These are phyloP conservation scores for Barnettozyma populi DNA, from an alignment of 805 yeast species.

Conservation along the genomic window DNA sequence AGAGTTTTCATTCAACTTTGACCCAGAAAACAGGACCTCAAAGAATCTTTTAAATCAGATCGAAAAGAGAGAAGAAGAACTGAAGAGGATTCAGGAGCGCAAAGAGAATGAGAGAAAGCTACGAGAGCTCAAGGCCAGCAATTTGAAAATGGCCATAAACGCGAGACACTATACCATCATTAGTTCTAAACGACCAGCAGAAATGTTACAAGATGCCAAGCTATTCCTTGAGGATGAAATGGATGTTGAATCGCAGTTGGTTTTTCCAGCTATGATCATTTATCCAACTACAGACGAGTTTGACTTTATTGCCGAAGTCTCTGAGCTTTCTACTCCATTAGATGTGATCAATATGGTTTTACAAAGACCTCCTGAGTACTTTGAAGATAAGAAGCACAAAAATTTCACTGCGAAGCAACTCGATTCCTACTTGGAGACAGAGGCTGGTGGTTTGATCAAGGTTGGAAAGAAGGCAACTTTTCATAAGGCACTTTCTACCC, in stretches of 20 bases:
- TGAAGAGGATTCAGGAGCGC: constrained; percentile 27
- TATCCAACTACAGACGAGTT: constrained; percentile 84
- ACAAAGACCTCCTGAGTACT: constrained; percentile 67
- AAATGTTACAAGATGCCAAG: constrained; percentile 46
- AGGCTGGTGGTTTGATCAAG: constrained; percentile 77
- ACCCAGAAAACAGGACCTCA: constrained; percentile 54
- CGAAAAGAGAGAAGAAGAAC: constrained; percentile 30
- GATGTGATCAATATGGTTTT: constrained; percentile 58
- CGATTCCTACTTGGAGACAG: constrained; percentile 78
- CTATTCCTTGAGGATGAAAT: constrained; percentile 55
- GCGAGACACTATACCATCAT: constrained; percentile 52
- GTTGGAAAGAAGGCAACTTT: constrained; percentile 73
- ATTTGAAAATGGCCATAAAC: constrained; percentile 53
- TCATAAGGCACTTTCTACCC: constrained; percentile 56
- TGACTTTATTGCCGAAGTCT: constrained; percentile 70
- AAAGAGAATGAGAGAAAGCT: constrained; percentile 31
- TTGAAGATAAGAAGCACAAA: constrained; percentile 49
- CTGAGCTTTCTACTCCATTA: constrained; percentile 63
- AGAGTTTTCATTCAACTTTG: constrained; percentile 59
- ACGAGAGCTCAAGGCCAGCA: constrained; percentile 35
- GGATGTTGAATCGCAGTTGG: constrained; percentile 71
- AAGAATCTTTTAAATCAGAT: constrained; percentile 39
- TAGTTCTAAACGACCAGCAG: constrained; percentile 49
- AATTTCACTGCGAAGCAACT: constrained; percentile 55
- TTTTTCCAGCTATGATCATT: constrained; percentile 74